Base-by-base conservation (phyloP, 2,329 filamentous ascomycete genomes). In the Epichloe sibirici region DNA sequence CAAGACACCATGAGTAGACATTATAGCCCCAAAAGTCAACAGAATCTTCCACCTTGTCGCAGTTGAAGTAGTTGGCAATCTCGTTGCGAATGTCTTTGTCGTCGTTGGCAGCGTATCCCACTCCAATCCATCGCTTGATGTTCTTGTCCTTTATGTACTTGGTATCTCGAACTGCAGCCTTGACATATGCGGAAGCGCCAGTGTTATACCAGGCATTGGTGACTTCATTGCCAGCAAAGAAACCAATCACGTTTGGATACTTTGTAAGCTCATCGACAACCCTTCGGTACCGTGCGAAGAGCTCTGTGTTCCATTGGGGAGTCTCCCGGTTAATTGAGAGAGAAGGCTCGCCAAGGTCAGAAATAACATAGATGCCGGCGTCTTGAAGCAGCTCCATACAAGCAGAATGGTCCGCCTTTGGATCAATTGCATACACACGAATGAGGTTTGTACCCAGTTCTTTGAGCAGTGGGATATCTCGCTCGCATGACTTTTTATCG, bases 1-100 rank as follows among this genome's bases (percentile, higher is more conserved):
- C 70, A 61, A 91, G 93, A 69, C 93, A 98, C 93, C 93, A 98
- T 51, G 90, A 95, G 79, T 98, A 98, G 74, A 97, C 95, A 78
- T 98, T 98, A 85, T 97, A 97, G 55, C 93, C 93, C 88, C 90
- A 98, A 77, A 94, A 97, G 72, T 98, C 93, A 59, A 97, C 95
- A 56, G 86, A 64, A 8, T 75, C 72, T 37, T 75, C 66, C 56
- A 81, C 69, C 3, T 62, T 53, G 55, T 90, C 88, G 66, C 93
- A 98, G 78, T 95, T 90, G 75, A 98, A 96, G 79, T 95, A 98
- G 66, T 89, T 74, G 60, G 89, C 88, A 65, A 97, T 82, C 63
- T 89, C 76, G 58, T 77, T 77, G 68, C 93, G 88, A 62, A 95
- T 94, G 21, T 81, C 77, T 42, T 82, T 78, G 69, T 96, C 90